A percentile compares a stretch with the other conserved stretches of the same genome.
Conservation (phyloP, 441 rosid genomes). For the Eruca vesicaria region DNA sequence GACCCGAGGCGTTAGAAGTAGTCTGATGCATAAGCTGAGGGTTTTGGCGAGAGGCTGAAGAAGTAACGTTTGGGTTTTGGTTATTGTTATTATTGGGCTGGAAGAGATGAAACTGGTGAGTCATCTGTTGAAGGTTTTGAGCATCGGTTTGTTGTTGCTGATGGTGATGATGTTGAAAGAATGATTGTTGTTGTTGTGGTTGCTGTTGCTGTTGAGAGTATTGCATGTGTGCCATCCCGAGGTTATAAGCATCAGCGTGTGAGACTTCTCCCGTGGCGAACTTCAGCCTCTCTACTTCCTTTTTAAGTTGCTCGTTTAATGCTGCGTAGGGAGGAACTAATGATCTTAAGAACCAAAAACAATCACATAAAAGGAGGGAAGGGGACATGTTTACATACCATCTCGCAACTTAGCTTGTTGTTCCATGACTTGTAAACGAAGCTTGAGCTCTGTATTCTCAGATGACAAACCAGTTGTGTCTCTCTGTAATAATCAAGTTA, state of each 20-base stretch:
- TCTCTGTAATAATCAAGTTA: slow-evolving; percentile 54
- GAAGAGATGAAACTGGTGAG: slow-evolving; percentile 63
- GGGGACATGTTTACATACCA: slow-evolving; percentile 41
- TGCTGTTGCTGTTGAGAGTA: slow-evolving; percentile 40
- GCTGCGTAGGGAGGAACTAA: slow-evolving; percentile 42
- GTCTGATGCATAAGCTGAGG: slow-evolving; percentile 41
- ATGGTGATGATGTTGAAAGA: slow-evolving; percentile 55
- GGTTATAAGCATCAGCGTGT: slow-evolving; percentile 57
- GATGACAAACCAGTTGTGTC: slow-evolving; percentile 74
- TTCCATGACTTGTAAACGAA: slow-evolving; percentile 90
- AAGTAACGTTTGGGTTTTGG: slow-evolving; percentile 25
- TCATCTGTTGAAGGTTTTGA: slow-evolving; percentile 43
- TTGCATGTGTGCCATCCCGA: slow-evolving; percentile 71
- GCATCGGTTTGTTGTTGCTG: slow-evolving; percentile 39
- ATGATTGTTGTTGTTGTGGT: slow-evolving; percentile 50
- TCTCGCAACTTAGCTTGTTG: slow-evolving; percentile 90
- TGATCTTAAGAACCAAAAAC: background rate
- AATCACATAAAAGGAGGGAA: background rate
- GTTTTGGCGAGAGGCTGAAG: slow-evolving; percentile 37
- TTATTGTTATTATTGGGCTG: slow-evolving; percentile 41
- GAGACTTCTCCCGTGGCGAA: slow-evolving; percentile 81
- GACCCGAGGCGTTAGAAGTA: slow-evolving; percentile 25
- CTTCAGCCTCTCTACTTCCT: slow-evolving; percentile 91
- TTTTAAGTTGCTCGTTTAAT: slow-evolving; percentile 80
- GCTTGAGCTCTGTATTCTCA: slow-evolving; percentile 93